A percentile compares a stretch with the other conserved stretches of the same genome.
Conservation (phyloP, 768 basidiomycete species). For the Leccinum pellstonianum region DNA sequence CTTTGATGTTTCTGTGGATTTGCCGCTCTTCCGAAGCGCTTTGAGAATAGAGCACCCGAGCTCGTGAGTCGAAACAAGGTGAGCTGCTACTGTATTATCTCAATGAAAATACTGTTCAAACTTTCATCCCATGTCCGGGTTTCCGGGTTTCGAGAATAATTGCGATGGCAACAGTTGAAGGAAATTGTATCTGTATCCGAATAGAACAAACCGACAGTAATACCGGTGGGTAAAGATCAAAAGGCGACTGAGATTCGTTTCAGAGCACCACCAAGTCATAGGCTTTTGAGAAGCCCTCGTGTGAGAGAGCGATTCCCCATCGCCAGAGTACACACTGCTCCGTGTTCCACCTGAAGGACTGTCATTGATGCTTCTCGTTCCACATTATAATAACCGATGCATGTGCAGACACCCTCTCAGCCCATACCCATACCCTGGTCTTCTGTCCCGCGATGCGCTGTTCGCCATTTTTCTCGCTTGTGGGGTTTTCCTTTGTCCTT, state of each 20-base stretch:
- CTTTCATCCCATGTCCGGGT: background rate
- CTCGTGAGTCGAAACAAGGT: background rate
- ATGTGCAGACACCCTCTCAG: background rate
- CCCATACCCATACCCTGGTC: background rate
- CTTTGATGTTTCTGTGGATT: background rate
- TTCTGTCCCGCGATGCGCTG: constrained; percentile 13
- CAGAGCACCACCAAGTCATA: background rate
- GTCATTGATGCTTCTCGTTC: background rate
- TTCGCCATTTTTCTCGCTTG: constrained; percentile 5
- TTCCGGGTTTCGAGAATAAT: background rate
- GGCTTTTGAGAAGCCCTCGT: background rate
- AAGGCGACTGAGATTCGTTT: background rate
- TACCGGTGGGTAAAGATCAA: background rate
- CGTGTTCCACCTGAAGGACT: background rate
- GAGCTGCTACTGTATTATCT: background rate
- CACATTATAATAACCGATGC: background rate
- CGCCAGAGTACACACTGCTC: background rate
- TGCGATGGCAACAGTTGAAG: background rate
- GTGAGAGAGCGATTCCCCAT: background rate
- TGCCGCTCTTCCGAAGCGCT: background rate
- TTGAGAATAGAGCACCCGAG: background rate
- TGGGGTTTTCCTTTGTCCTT: constrained; percentile 11
- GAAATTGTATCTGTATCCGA: background rate
- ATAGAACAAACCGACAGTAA: background rate
- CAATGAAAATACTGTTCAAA: background rate